These are phyloP conservation scores for Daucus carota DNA, from an alignment of 129 eudicot species.

Conservation along the genomic window DNA sequence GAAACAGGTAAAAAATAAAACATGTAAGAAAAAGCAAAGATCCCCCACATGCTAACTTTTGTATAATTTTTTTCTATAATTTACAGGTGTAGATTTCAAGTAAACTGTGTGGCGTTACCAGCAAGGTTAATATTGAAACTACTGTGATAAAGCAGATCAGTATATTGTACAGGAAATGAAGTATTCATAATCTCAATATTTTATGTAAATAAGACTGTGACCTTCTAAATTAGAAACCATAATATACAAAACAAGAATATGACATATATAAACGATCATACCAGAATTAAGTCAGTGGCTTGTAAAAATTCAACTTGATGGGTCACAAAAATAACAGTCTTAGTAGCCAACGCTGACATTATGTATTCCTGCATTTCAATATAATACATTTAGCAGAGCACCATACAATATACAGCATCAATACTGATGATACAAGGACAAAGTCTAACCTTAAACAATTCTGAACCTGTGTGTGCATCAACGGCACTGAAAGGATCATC, in stretches of 20 bases:
- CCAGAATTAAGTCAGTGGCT: constrained; percentile 87
- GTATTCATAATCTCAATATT: neutral
- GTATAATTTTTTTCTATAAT: neutral
- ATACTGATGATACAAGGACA: neutral
- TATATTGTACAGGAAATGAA: neutral
- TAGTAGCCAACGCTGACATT: constrained; percentile 76
- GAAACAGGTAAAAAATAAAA: neutral
- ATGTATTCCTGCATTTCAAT: constrained; percentile 71
- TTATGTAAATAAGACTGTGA: neutral
- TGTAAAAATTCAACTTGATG: constrained; percentile 94
- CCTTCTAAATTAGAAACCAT: neutral
- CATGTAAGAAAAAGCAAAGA: neutral
- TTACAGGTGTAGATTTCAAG: neutral
- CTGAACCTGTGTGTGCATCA: constrained; percentile 93
- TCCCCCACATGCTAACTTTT: neutral
- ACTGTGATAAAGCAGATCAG: neutral
- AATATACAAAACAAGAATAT: neutral
- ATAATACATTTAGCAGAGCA: constrained; percentile 10
- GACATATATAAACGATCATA: constrained; percentile 15
- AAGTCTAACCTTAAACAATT: constrained; percentile 55
- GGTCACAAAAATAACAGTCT: constrained; percentile 88
- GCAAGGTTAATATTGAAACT: neutral
- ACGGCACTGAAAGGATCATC: constrained; percentile 99
- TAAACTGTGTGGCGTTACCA: neutral
- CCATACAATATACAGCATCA: neutral